Evolutionary conservation across 108 stramenopile genomes (phyloP), one percentile per base, ranked within the genome.

Genomic region (Cylindrotheca fusiformis): DNA sequence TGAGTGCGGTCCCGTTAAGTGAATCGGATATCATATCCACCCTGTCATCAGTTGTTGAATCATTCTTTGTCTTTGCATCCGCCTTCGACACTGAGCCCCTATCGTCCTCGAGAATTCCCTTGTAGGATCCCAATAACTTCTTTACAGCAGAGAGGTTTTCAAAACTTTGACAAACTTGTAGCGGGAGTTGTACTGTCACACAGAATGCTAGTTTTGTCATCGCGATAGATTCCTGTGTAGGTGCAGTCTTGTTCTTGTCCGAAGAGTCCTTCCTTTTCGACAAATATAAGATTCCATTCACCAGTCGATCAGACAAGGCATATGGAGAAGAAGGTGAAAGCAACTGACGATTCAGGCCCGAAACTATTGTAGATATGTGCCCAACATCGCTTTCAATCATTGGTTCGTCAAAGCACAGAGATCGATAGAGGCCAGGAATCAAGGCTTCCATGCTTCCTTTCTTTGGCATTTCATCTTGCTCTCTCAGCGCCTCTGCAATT

Each of bases 321-420:
- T 52, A 72, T 3, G 21, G 27, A 22, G 67, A 58, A 5, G 63
- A 41, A 10, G 69, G 20, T 8, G 46, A 21, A 14, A 27, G 5
- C 2, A 74, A 36, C 41, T 74, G 47, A 22, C 72, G 58, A 1
- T 53, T 17, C 44, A 67, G 46, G 3, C 65, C 65, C 27, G 65
- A 48, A 2, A 58, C 65, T 4, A 46, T 65, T 4, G 54, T 51
- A 12, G 65, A 26, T 8, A 74, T 32, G 50, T 72, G 58, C 4
- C 56, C 55, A 1, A 65, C 23, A 1, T 12, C 30, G 4, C 24
- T 17, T 14, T 51, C 33, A 20, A 72, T 19, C 30, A 67, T 24
- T 14, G 72, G 72, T 25, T 74, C 72, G 26, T 74, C 72, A 36
- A 74, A 74, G 20, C 64, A 64, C 25, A 74, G 60, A 5, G 58